Base-by-base conservation (phyloP, 768 basidiomycete genomes). In the Podaxis sp. region DNA sequence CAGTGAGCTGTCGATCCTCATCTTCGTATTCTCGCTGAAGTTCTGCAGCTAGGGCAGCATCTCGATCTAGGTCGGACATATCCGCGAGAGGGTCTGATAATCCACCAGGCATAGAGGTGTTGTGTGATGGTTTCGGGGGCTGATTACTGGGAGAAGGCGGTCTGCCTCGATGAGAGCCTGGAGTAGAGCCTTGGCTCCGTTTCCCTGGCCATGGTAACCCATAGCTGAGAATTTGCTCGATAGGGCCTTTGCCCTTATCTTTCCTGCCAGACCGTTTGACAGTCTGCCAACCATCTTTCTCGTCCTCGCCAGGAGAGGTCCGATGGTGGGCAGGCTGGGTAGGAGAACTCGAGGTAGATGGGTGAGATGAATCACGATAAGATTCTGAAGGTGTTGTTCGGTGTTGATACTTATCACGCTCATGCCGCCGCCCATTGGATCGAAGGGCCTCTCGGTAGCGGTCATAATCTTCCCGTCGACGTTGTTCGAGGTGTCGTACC, bases 381-480 rank as follows among this genome's bases (percentile, higher is more conserved):
- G 36, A 40, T 19, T 56, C 19, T 24, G 54, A 11, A 39, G 19
- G 38, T 42, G 13, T 40, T 38, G 33, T 15, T 40, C 28, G 22
- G 3, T 30, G 19, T 9, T 33, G 28, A n/a, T 44, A 6, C 19
- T 19, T 54, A 24, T 61, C 40, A 19, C 33, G 46, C 15, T 57
- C 61, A 15, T 15, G 15, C 3, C n/a, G 17, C 40, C 55, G 22
- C 22, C 26, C 55, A 4, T 51, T 38, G n/a, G 54, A 57, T n/a
- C 44, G 42, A 39, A 49, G 28, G 11, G 52, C 36, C 15, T 57
- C 55, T 22, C 38, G 30, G 55, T 51, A 39, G 12, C 55, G 54
- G 9, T 63, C 61, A n/a, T 55, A 51, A 4, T 63, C 61, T 30
- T 62, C 61, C 6, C 54, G 61, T 12, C 61, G 54, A 24, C 38